Base-by-base conservation (phyloP, 306 rosid genomes). In the Pterocarpus macrocarpus region DNA sequence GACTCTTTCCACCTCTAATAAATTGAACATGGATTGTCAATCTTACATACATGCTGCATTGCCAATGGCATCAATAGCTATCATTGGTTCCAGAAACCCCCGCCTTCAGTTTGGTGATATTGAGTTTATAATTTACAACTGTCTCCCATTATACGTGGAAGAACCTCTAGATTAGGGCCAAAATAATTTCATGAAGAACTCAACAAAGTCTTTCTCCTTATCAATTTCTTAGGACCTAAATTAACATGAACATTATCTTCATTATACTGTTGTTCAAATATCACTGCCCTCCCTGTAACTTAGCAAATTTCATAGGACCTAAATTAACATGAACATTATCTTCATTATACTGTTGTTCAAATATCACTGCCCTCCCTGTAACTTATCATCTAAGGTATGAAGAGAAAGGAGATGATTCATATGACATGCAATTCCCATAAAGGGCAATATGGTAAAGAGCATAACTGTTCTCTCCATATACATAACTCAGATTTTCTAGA, bases 141-240 rank as follows among this genome's bases (percentile, higher is more conserved):
- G 6, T 30, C 47, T 22, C 70, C 17, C 57, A 6, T 32, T 13
- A 59, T 13, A 41, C 2, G 28, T 74, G 44, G 32, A 44, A 62
- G 59, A 72, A 55, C 16, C 41, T 15, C 45, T 32, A 59, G 10
- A 59, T 14, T 75, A 75, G 69, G 34, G 61, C 34, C 16, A 75
- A 57, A 17, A 16, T 38, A 50, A 80, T n/a, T 62, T 62, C 15
- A 44, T 13, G 44, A 59, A 34, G 55, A 8, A n/a, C 30, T 53
- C 58, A 52, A 38, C 28, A 56, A 47, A 71, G 68, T 35, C 50
- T 69, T 47, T 56, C 47, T 16, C 49, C 59, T 44, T 49, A 14
- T 30, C 78, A 64, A 73, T 52, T 53, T 15, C n/a, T n/a, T 32
- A 33, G 56, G 11, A 66, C 50, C 69, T 43, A 81, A 52, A 81